A percentile compares a stretch with the other conserved stretches of the same genome.
phyloP scores from a whole-genome alignment of 345 rosid species.

The Chamaenerion angustifolium region DNA sequence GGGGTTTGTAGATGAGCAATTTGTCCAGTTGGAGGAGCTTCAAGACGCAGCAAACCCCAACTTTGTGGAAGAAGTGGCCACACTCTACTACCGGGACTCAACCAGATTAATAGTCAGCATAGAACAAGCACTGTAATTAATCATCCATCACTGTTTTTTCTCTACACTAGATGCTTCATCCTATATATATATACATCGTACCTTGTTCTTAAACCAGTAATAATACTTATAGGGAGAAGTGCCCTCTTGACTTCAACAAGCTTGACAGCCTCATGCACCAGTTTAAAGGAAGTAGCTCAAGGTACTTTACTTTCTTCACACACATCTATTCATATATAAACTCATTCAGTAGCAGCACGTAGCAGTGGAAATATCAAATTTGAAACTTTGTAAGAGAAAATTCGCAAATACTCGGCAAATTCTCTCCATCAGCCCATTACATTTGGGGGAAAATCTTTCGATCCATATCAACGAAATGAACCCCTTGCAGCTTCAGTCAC shows the following conservation, averaged over 20 bases:
- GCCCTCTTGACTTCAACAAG: conserved; percentile 44
- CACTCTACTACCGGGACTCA: conserved; percentile 53
- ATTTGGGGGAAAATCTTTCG: no score
- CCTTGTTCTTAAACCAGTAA: no score
- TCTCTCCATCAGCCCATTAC: no score
- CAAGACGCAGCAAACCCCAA: conserved; percentile 65
- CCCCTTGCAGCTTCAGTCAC: no score
- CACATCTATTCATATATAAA: no score
- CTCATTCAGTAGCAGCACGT: no score
- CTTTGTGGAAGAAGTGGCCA: conserved; percentile 61
- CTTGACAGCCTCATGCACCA: conserved; percentile 79
- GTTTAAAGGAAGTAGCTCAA: conserved; percentile 88
- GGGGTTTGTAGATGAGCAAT: conserved; percentile 62
- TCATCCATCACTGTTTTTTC: background rate
- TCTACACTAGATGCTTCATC: background rate
- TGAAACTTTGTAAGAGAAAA: no score
- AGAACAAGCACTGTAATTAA: conserved; percentile 47
- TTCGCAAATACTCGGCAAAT: no score
- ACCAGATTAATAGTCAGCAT: conserved; percentile 29
- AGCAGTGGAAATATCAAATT: no score
- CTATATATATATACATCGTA: background rate
- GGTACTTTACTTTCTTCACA: no score
- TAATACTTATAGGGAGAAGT: conserved; percentile 30
- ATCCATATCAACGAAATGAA: no score
- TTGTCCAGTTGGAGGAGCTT: conserved; percentile 53